Conservation (phyloP, 768 basidiomycete species). For the Multifurca ochricompacta region DNA sequence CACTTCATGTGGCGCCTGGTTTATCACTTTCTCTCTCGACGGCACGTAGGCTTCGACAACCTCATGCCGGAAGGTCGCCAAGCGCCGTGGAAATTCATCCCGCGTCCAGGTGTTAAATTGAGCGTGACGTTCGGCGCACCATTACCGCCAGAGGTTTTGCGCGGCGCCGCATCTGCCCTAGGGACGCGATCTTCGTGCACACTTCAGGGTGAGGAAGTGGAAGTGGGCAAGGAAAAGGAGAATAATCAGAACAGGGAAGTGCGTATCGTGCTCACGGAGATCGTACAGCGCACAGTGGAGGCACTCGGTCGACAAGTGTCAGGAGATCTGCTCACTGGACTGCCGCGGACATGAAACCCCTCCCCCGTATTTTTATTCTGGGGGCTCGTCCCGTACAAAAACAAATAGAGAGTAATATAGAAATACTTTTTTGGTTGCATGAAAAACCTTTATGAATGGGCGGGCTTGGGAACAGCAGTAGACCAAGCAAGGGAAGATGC, state of each 20-base stretch:
- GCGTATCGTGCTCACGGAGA: conserved; percentile 27
- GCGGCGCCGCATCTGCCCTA: conserved; percentile 23
- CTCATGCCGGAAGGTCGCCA: conserved; percentile 84
- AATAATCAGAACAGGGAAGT: conserved; percentile 18
- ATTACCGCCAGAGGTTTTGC: conserved; percentile 38
- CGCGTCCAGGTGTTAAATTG: conserved; percentile 53
- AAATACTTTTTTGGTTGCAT: background rate
- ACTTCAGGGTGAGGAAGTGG: background rate
- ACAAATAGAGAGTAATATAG: background rate
- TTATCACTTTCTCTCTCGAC: background rate
- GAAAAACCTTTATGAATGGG: too few species aligned
- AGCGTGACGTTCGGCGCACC: conserved; percentile 79
- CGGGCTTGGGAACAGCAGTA: too few species aligned
- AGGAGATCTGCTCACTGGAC: conserved; percentile 9
- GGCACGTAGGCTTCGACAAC: conserved; percentile 60
- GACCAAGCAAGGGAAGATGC: too few species aligned
- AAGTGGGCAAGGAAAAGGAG: background rate
- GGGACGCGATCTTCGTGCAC: background rate
- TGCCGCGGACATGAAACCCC: background rate
- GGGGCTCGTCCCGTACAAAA: too few species aligned
- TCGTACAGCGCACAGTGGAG: conserved; percentile 28
- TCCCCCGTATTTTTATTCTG: too few species aligned
- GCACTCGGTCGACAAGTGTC: conserved; percentile 23
- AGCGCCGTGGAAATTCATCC: conserved; percentile 66
- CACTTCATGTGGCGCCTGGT: too few species aligned